Base-by-base conservation (phyloP, 208 protist species). In the Giardia duodenalis region DNA sequence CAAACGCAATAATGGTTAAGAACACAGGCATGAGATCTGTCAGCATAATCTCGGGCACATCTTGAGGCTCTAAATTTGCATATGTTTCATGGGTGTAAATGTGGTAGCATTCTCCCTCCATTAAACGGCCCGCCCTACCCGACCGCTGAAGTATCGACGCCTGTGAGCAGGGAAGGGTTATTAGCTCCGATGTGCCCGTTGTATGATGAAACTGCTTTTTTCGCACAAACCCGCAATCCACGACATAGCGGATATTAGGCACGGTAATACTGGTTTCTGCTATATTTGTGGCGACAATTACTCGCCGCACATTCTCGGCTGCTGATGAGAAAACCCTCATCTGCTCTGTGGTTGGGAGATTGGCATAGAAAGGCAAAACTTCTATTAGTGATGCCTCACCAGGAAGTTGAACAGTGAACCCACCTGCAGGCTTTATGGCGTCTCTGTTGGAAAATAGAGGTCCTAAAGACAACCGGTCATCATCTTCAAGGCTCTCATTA, bases 251-350 rank as follows among this genome's bases (percentile, higher is more conserved):
- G 88, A 96, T 95, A 0, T 95, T 94, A 76, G 95, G 93, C 88
- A 96, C 95, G 19, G 96, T 96, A 47, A 96, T 46, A 22, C 94
- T 95, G 0, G 96, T 96, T 91, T 96, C 96, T 0, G 96, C 96
- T 88, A 96, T 96, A 87, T 96, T 96, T 22, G 96, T 96, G 10
- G 95, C 95, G 30, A 96, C 87, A n/a, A 96, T 93, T 0, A 96
- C 92, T 89, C 86, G 86, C 42, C 42, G 4, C 42, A 89, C 42
- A 44, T 89, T 45, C n/a, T 92, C 90, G 3, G 95, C 95, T 2
- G 97, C 96, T n/a, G 95, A 95, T 93, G 99, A 96, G 95, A 99
- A 99, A 89, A 99, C 99, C n/a, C 95, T 94, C 10, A 95, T 96
- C 96, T 99, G 98, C 95, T 94, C 88, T 93, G 98, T 97, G 46